Evolutionary conservation across 768 basidiomycete genomes (phyloP).

Genomic region (Russula foetens): DNA sequence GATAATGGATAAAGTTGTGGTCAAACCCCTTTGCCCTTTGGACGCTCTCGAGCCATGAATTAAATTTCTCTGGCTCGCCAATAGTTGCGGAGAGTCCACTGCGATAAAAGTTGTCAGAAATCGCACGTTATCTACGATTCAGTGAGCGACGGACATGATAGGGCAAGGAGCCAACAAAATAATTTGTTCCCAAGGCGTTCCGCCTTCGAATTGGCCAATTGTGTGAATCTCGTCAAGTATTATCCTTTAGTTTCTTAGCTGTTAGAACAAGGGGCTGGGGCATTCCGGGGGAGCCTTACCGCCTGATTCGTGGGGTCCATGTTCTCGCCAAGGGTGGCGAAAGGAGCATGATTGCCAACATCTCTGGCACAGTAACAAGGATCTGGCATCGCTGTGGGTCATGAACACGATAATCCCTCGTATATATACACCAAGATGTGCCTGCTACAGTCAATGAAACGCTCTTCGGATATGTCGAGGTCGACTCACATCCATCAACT

Average conservation of each 20-base stretch:
- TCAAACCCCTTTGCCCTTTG: constrained; percentile 51
- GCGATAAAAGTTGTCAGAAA: neutral
- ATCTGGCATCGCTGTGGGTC: constrained; percentile 64
- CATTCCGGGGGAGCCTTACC: constrained; percentile 28
- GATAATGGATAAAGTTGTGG: constrained; percentile 53
- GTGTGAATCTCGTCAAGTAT: constrained; percentile 62
- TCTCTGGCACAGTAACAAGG: constrained; percentile 65
- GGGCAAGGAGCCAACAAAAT: constrained; percentile 62
- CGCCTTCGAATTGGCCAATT: constrained; percentile 62
- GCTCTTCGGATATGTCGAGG: neutral
- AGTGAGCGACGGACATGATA: constrained; percentile 43
- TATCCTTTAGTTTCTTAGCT: constrained; percentile 34
- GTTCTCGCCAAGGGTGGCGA: constrained; percentile 52
- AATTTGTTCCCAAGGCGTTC: constrained; percentile 70
- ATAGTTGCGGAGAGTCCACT: constrained; percentile 70
- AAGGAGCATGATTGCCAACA: constrained; percentile 59
- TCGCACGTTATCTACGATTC: neutral
- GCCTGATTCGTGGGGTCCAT: constrained; percentile 58
- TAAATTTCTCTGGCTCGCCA: constrained; percentile 57
- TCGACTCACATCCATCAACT: constrained; percentile 35
- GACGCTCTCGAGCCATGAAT: constrained; percentile 54
- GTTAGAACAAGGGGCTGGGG: neutral
- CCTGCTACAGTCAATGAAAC: constrained; percentile 28
- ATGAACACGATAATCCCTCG: constrained; percentile 54
- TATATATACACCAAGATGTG: constrained; percentile 58